These are phyloP conservation scores for Kodamaea kaohsiungensis DNA, from an alignment of 805 yeast species.

Conservation along the genomic window DNA sequence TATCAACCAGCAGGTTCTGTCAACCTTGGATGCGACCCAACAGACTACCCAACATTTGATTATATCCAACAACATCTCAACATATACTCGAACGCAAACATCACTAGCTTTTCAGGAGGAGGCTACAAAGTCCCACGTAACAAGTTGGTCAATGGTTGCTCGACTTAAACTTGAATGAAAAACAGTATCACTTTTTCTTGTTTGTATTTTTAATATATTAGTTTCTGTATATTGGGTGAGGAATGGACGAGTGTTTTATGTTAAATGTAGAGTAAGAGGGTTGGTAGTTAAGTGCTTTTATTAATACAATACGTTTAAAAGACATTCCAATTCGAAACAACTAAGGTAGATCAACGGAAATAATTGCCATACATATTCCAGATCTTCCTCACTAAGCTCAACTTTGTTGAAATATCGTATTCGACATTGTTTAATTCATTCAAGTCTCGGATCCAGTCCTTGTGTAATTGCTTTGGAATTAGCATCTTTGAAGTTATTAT, in stretches of 20 bases:
- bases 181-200: neutral
- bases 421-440: constrained; percentile 53
- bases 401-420: constrained; percentile 38
- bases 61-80: constrained; percentile 70
- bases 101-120: constrained; percentile 72
- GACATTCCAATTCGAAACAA: too few species aligned
- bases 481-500: constrained; percentile 48
- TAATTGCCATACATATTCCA: constrained; percentile 59
- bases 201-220: neutral
- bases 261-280: neutral
- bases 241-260: neutral
- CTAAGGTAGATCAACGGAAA: constrained; percentile 18
- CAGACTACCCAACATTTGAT: constrained; percentile 78
- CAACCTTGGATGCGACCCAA: constrained; percentile 82
- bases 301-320: too few species aligned
- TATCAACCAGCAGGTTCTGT: constrained; percentile 75
- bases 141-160: constrained; percentile 23
- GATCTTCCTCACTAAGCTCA: constrained; percentile 54
- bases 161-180: neutral
- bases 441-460: constrained; percentile 64
- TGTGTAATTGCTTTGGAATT: constrained; percentile 49
- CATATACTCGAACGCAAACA: constrained; percentile 70
- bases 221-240: neutral
- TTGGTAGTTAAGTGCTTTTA: too few species aligned
- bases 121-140: constrained; percentile 57